These are phyloP conservation scores for Chloropicon primus DNA, from an alignment of 139 green algal genomes.

Conservation along the genomic window DNA sequence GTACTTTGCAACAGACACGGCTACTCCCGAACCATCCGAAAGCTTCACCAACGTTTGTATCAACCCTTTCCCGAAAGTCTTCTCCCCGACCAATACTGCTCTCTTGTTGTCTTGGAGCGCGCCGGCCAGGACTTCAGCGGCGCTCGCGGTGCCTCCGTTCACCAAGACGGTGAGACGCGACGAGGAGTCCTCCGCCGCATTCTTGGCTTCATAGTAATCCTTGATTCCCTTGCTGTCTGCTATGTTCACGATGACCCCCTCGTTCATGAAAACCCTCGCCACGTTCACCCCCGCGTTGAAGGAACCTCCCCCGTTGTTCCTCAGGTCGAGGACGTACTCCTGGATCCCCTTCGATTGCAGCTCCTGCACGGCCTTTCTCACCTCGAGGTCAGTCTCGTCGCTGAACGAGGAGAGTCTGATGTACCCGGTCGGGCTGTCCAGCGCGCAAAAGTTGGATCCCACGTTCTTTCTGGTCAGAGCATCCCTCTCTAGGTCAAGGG, in stretches of 20 bases:
- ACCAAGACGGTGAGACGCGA: constrained; percentile 51
- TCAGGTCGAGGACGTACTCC: constrained; percentile 71
- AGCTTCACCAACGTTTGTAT: constrained; percentile 92
- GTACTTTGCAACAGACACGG: constrained; percentile 82
- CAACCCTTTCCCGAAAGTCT: constrained; percentile 92
- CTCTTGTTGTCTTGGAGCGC: constrained; percentile 82
- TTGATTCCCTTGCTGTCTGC: neutral
- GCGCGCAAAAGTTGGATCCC: neutral
- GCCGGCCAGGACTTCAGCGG: constrained; percentile 84
- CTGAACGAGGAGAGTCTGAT: neutral
- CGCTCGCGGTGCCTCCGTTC: constrained; percentile 88
- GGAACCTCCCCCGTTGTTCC: constrained; percentile 86
- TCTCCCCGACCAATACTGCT: constrained; percentile 55
- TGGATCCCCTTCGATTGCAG: constrained; percentile 15
- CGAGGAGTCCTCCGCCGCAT: neutral
- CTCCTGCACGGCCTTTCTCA: neutral
- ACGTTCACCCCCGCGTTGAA: constrained; percentile 86
- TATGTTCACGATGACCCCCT: constrained; percentile 25
- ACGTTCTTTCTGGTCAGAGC: neutral
- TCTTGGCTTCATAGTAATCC: neutral
- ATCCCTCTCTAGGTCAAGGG: neutral
- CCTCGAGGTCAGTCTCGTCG: neutral
- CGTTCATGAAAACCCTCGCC: constrained; percentile 56
- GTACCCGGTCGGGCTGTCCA: neutral
- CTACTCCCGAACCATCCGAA: constrained; percentile 66